Percentiles rank a stretch among this genome's conserved stretches.
These are phyloP conservation scores for Filobasidium uniguttulatum DNA, from an alignment of 1,284 basidiomycete genomes.

Conservation along the genomic window DNA sequence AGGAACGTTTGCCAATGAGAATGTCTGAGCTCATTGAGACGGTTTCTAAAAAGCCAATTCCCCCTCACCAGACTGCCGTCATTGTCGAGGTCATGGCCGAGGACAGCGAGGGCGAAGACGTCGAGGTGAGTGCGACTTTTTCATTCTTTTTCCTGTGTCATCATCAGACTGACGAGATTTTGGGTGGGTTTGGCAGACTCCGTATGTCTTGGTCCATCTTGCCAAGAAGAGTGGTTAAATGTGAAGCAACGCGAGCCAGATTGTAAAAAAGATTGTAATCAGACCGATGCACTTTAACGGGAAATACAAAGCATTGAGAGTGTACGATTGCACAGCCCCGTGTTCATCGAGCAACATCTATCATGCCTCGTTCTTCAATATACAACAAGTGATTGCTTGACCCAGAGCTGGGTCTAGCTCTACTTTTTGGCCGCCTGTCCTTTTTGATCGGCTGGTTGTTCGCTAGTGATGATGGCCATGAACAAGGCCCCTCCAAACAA, in stretches of 20 bases:
- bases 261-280: not conserved
- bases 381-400: too few species aligned
- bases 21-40: slow-evolving; percentile 83
- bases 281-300: not conserved
- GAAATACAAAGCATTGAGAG: too few species aligned
- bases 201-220: slow-evolving; percentile 2
- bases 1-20: slow-evolving; percentile 74
- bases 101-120: slow-evolving; percentile 5
- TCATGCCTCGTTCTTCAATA: too few species aligned
- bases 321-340: too few species aligned
- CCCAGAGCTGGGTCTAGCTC: too few species aligned
- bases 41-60: slow-evolving; percentile 85
- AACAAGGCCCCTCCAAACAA: slow-evolving; percentile 49
- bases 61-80: slow-evolving; percentile 62
- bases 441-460: too few species aligned
- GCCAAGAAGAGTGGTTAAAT: not conserved
- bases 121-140: slow-evolving; percentile 1
- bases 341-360: too few species aligned
- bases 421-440: too few species aligned
- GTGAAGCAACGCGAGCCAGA: not conserved
- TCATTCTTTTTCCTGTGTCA: not conserved
- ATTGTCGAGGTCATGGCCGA: slow-evolving; percentile 58
- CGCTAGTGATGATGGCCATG: too few species aligned
- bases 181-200: not conserved
- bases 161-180: not conserved